Conservation (phyloP, 345 rosid species). For the Salix purpurea region DNA sequence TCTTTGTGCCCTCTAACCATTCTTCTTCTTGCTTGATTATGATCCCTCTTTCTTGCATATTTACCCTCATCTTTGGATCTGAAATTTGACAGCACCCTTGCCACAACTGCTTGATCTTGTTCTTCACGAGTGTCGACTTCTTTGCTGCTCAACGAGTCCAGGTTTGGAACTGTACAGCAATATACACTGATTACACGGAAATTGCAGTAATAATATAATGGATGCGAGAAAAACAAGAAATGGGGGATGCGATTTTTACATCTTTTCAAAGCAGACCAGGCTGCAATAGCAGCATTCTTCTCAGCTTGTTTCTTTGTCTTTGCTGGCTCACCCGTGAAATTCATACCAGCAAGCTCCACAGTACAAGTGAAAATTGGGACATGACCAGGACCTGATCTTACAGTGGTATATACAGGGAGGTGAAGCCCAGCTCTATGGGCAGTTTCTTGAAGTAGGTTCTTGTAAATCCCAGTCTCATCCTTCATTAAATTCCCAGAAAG, state of each 20-base stretch:
- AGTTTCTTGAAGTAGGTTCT: constrained; percentile 75
- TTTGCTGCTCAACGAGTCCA: constrained; percentile 34
- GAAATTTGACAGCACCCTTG: constrained; percentile 49
- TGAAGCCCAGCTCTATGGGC: constrained; percentile 70
- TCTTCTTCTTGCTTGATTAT: constrained; percentile 51
- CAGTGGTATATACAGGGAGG: constrained; percentile 59
- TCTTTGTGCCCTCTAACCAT: constrained; percentile 25
- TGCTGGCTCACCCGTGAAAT: constrained; percentile 56
- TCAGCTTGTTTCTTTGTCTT: constrained; percentile 81
- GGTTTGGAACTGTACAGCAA: constrained; percentile 40
- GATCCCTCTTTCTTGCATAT: constrained; percentile 41
- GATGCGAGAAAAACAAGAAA: background rate
- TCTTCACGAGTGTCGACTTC: constrained; percentile 38
- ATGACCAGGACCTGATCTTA: constrained; percentile 74
- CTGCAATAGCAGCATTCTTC: constrained; percentile 72
- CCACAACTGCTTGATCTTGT: constrained; percentile 50
- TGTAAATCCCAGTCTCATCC: constrained; percentile 80
- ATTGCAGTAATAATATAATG: background rate
- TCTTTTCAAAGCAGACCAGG: constrained; percentile 71
- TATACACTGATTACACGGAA: background rate
- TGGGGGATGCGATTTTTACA: constrained; percentile 17
- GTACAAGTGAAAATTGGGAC: constrained; percentile 55
- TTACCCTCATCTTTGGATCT: constrained; percentile 41
- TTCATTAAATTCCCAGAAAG: constrained; percentile 18
- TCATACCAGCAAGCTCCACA: constrained; percentile 69